These are phyloP conservation scores for Thelonectria blattea DNA, from an alignment of 2,329 filamentous ascomycete genomes.

Conservation along the genomic window DNA sequence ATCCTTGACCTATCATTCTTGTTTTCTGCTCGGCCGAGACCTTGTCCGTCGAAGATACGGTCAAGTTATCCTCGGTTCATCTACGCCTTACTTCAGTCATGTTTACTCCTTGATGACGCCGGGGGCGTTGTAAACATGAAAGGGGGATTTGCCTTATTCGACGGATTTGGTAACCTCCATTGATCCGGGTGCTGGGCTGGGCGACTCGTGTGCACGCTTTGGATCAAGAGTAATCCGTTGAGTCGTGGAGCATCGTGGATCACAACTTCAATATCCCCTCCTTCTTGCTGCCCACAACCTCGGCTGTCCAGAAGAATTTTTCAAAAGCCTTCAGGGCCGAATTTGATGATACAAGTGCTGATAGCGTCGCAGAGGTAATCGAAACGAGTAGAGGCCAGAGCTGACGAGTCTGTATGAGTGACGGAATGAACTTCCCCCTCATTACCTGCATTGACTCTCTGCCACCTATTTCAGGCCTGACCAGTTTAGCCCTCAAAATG, in stretches of 20 bases:
- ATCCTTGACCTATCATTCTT: constrained; percentile 1
- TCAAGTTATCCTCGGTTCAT: constrained; percentile 32
- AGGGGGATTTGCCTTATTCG: constrained; percentile 11
- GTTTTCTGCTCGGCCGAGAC: constrained; percentile 16
- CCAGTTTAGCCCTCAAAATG: neutral
- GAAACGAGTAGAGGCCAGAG: neutral
- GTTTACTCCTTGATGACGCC: constrained; percentile 9
- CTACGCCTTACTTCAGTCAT: constrained; percentile 7
- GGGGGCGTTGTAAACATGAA: constrained; percentile 5
- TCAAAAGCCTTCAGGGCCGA: neutral
- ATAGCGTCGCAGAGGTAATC: neutral
- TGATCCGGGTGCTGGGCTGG: constrained; percentile 23
- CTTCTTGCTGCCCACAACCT: constrained; percentile 19
- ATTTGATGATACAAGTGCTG: constrained; percentile 9
- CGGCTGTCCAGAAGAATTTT: constrained; percentile 18
- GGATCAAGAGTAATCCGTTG: constrained; percentile 10
- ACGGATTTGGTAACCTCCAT: constrained; percentile 30
- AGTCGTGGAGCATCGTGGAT: constrained; percentile 17
- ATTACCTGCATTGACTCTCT: neutral
- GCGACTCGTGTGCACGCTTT: constrained; percentile 8
- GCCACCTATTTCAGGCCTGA: neutral
- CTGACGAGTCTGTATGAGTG: neutral
- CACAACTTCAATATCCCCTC: constrained; percentile 4
- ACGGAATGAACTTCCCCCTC: neutral
- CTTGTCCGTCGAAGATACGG: constrained; percentile 9